These are phyloP conservation scores for Cadophora sp. DNA, from an alignment of 2,329 filamentous ascomycete genomes.

Conservation along the genomic window DNA sequence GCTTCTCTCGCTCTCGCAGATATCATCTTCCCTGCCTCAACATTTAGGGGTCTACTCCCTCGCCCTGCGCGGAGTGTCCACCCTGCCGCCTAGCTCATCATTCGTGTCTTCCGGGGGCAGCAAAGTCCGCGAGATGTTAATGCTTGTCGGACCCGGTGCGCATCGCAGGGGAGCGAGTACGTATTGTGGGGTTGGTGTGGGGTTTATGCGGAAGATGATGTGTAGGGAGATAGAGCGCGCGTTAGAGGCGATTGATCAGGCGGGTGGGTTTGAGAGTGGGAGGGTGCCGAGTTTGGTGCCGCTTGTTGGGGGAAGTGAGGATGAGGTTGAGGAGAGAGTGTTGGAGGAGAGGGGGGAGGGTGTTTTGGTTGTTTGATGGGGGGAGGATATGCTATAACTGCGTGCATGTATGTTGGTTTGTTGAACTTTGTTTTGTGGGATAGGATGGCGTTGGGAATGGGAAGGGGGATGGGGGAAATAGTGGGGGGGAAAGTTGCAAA, in stretches of 20 bases:
- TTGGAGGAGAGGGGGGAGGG: conserved; percentile 3
- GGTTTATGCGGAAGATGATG: conserved; percentile 14
- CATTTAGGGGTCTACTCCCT: background rate
- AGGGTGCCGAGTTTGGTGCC: background rate
- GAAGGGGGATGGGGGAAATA: no score
- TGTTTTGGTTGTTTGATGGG: background rate
- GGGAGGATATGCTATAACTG: no score
- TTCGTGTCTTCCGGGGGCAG: background rate
- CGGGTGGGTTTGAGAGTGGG: conserved; percentile 13
- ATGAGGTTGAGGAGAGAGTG: conserved; percentile 7
- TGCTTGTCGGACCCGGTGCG: conserved; percentile 15
- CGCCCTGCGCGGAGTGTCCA: conserved; percentile 1
- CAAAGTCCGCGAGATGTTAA: conserved; percentile 10
- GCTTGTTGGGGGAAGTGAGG: conserved; percentile 12
- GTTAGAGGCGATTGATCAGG: conserved; percentile 10
- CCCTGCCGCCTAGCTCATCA: background rate
- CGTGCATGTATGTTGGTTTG: no score
- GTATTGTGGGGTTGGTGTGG: conserved; percentile 15
- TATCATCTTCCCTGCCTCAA: background rate
- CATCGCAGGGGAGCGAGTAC: conserved; percentile 9
- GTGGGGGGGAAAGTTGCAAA: no score
- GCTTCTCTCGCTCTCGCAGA: background rate
- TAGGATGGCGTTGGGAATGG: no score
- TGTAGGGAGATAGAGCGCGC: conserved; percentile 15
- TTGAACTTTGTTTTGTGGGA: no score